phyloP scores from a whole-genome alignment of 2,329 filamentous ascomycete genomes.

The Parastagonospora nodorum region DNA sequence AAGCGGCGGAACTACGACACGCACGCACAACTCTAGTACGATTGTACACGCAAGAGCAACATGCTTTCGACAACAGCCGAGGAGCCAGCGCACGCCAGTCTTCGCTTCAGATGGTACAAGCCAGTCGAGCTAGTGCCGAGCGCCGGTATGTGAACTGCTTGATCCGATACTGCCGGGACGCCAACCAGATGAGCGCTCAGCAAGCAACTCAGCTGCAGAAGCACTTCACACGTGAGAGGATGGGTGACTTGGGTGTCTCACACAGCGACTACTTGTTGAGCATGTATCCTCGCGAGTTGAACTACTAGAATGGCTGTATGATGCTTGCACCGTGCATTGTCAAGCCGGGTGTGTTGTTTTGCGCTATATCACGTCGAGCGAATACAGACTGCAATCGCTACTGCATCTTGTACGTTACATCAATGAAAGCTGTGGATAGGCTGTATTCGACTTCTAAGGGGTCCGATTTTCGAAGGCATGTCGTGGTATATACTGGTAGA shows the following conservation, averaged over 20 bases:
- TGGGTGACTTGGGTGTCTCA: conserved; percentile 2
- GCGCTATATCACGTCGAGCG: too few species aligned
- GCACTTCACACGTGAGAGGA: conserved; percentile 18
- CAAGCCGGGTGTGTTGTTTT: too few species aligned
- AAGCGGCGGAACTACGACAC: conserved; percentile 9
- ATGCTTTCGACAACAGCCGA: neutral
- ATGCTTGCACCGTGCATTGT: neutral
- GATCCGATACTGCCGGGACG: conserved; percentile 17
- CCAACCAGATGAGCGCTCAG: conserved; percentile 11
- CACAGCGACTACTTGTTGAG: conserved; percentile 14
- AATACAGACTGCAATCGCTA: too few species aligned
- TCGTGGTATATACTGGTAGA: too few species aligned
- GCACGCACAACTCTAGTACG: conserved; percentile 13
- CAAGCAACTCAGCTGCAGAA: conserved; percentile 5
- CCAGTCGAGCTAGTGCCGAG: conserved; percentile 14
- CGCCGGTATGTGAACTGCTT: conserved; percentile 24
- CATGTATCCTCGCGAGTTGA: conserved; percentile 10
- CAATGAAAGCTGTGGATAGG: too few species aligned
- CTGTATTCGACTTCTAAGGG: too few species aligned
- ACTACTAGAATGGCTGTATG: neutral
- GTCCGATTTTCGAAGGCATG: too few species aligned
- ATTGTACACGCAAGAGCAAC: conserved; percentile 16
- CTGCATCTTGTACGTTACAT: too few species aligned
- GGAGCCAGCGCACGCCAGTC: neutral
- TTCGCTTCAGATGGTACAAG: neutral